Evolutionary conservation across 106 monocot species (phyloP), one percentile per base, ranked within the genome.

Genomic region (Platanthera zijinensis): DNA sequence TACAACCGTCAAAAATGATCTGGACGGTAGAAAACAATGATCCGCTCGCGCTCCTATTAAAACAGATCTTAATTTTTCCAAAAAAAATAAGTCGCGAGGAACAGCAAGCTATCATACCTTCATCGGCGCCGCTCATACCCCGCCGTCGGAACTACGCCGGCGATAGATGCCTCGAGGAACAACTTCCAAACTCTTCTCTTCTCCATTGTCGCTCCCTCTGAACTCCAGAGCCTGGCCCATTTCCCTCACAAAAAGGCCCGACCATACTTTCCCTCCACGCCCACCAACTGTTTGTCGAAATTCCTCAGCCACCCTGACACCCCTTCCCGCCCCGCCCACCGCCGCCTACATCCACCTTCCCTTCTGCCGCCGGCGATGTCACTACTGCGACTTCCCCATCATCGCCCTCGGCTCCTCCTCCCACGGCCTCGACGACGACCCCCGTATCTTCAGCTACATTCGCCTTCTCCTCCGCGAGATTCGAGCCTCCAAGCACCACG

Each of bases 271-370:
- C 51, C 46, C 9, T 10, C 21, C 10, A 51, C 22, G 50, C 72
- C 8, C 50, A 9, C 49, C 49, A 72, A n/a, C 51, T 21, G 51
- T 72, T 72, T 50, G 51, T 72, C 18, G 72, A 72, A 51, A 15
- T 72, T 77, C 56, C 25, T 48, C 76, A 30, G 3, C 48, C 9
- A 5, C 21, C 2, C 11, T 17, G 2, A 64, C 32, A 22, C 17
- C 48, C 57, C 68, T 77, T 81, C 61, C 45, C 51, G 13, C 79
- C 70, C n/a, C 47, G 80, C 0, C 84, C 80, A 9, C 87, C 87
- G 89, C 96, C 28, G 93, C 84, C 39, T 97, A 97, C 84, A 76
- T 97, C 71, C 97, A 97, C 83, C 97, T 97, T 85, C 97, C 97
- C 48, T 97, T 97, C 83, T 94, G 97, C 89, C 97, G 91, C 78